These are phyloP conservation scores for Saccharomycopsis schoenii DNA, from an alignment of 805 yeast species.

Conservation along the genomic window DNA sequence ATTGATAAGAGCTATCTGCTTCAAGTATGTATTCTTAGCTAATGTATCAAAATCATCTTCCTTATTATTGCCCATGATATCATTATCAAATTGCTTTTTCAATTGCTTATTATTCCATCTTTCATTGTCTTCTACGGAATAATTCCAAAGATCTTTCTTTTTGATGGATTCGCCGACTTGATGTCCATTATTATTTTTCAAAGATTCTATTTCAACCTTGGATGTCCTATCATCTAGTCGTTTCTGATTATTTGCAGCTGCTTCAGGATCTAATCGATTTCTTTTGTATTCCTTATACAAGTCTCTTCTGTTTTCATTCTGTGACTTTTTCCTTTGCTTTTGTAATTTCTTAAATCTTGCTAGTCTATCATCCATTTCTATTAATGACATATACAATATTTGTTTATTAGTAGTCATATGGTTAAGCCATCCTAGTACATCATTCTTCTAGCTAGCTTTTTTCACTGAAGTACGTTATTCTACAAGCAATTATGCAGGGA, in stretches of 20 bases:
- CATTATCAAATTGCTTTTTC: conserved; percentile 22
- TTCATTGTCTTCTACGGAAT: conserved; percentile 56
- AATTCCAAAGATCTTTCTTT: conserved; percentile 39
- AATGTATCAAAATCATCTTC: conserved; percentile 42
- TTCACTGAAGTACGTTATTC: too few species aligned
- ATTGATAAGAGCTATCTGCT: conserved; percentile 34
- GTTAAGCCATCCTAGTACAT: too few species aligned
- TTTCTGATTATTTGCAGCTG: neutral
- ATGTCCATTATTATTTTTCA: neutral
- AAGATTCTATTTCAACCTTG: conserved; percentile 3
- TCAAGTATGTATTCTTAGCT: conserved; percentile 52
- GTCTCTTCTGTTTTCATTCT: conserved; percentile 8
- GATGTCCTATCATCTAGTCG: neutral
- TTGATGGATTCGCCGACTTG: conserved; percentile 20
- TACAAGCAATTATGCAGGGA: too few species aligned
- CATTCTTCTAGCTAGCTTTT: too few species aligned
- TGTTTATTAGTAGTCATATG: neutral
- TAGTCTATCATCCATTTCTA: neutral
- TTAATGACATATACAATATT: neutral
- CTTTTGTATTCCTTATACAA: conserved; percentile 12
- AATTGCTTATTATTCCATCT: conserved; percentile 43
- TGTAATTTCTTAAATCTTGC: neutral
- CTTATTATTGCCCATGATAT: conserved; percentile 25
- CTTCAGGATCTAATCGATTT: neutral
- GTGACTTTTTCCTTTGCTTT: neutral